Percentiles rank a stretch among this genome's conserved stretches.
These are phyloP conservation scores for Scutellaria galericulata DNA, from an alignment of 257 asterid species.

Conservation along the genomic window DNA sequence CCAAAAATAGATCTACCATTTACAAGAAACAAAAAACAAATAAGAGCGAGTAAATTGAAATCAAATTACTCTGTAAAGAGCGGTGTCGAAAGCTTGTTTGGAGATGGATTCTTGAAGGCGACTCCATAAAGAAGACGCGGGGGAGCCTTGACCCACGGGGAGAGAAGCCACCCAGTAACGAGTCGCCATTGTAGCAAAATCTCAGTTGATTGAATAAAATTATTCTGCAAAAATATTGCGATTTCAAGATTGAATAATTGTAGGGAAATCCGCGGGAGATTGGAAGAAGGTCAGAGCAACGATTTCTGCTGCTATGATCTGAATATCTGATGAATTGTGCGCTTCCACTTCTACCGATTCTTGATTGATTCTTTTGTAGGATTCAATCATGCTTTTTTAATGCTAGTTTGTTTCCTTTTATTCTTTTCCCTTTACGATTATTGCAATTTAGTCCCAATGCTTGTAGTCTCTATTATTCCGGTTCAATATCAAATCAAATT, in stretches of 20 bases:
- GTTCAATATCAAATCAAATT: too few relatives aligned
- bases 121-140: conserved; percentile 74
- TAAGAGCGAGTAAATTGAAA: conserved; percentile 3
- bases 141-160: conserved; percentile 66
- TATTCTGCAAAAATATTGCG: not conserved
- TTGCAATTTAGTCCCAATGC: conserved; percentile 12
- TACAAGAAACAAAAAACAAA: not conserved
- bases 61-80: conserved; percentile 77
- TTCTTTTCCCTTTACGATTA: not conserved
- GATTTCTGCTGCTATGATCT: conserved; percentile 34
- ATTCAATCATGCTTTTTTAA: too few relatives aligned
- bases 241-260: not conserved
- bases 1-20: conserved; percentile 38
- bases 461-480: too few relatives aligned
- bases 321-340: conserved; percentile 25
- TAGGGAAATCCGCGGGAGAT: conserved; percentile 3
- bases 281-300: conserved; percentile 24
- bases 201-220: conserved; percentile 23
- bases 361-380: not conserved
- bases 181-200: conserved; percentile 66
- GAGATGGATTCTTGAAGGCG: conserved; percentile 92
- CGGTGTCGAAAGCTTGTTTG: conserved; percentile 86
- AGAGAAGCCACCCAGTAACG: conserved; percentile 96
- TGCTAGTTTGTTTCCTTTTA: not conserved
- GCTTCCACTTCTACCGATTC: conserved; percentile 35